Evolutionary conservation across 345 rosid species (phyloP).

Genomic region (Rhodamnia argentea): DNA sequence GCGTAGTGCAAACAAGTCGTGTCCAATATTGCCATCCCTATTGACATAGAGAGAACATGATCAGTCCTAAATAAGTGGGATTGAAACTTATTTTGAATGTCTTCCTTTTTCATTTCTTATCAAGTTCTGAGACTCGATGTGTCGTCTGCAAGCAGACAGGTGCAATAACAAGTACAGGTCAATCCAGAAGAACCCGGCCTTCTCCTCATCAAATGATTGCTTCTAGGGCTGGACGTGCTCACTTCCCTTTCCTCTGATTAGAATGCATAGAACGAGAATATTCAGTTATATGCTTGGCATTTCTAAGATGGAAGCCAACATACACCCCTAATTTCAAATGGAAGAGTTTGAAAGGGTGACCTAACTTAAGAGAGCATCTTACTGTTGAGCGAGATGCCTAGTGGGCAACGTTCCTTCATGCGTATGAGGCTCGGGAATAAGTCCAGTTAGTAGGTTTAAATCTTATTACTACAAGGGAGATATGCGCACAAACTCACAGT

Average conservation of each 20-base stretch:
- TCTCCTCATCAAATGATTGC: not conserved
- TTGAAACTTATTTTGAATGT: not conserved
- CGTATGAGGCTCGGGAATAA: not conserved
- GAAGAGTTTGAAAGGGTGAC: not conserved
- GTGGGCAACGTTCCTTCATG: not conserved
- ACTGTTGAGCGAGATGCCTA: not conserved
- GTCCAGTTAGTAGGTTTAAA: not conserved
- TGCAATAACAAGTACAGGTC: not conserved
- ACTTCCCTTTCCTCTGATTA: not conserved
- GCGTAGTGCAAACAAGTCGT: not conserved
- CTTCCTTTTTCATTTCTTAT: not conserved
- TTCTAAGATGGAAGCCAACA: not conserved
- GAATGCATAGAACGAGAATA: not conserved
- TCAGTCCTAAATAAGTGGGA: not conserved
- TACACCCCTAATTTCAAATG: not conserved
- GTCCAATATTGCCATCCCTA: not conserved
- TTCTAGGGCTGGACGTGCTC: not conserved
- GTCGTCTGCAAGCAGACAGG: not conserved
- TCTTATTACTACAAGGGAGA: not conserved
- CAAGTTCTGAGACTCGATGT: not conserved
- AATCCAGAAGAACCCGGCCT: not conserved
- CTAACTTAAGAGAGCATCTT: not conserved
- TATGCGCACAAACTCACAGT: not conserved
- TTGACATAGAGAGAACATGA: not conserved
- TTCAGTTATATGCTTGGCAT: not conserved